A percentile compares a stretch with the other conserved stretches of the same genome.
Evolutionary conservation across 306 rosid species (phyloP).

Genomic region (Nissolia schottii): DNA sequence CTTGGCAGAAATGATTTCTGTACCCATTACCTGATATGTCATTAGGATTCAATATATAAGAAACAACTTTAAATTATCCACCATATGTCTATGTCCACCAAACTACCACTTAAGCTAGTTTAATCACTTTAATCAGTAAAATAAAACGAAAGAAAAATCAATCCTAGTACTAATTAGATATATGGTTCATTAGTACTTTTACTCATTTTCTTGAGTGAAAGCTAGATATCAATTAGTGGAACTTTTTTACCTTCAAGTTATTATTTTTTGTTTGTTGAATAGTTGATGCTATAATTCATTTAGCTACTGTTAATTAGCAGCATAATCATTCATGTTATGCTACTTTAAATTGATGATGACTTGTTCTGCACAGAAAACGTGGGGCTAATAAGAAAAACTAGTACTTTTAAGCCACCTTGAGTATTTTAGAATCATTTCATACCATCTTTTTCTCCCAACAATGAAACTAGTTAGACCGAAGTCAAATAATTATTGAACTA

Average conservation of each 20-base stretch:
- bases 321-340: background rate
- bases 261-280: background rate
- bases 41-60: too few species aligned
- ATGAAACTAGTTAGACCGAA: slow-evolving; percentile 2
- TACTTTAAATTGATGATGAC: background rate
- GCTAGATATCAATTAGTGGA: background rate
- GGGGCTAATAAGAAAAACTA: background rate
- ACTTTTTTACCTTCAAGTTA: background rate
- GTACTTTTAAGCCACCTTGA: slow-evolving; percentile 12
- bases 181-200: background rate
- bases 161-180: background rate
- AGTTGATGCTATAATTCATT: background rate
- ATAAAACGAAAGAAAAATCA: background rate
- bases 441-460: background rate
- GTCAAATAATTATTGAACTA: slow-evolving; percentile 16
- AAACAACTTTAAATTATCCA: too few species aligned
- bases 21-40: too few species aligned
- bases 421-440: slow-evolving; percentile 17
- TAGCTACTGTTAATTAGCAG: background rate
- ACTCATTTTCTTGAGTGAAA: slow-evolving; percentile 2
- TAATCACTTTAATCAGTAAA: background rate
- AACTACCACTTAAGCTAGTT: background rate
- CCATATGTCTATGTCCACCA: background rate
- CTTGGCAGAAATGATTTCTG: too few species aligned
- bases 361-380: background rate